These are phyloP conservation scores for Lophiotrema nucula DNA, from an alignment of 495 filamentous ascomycete species.

Conservation along the genomic window DNA sequence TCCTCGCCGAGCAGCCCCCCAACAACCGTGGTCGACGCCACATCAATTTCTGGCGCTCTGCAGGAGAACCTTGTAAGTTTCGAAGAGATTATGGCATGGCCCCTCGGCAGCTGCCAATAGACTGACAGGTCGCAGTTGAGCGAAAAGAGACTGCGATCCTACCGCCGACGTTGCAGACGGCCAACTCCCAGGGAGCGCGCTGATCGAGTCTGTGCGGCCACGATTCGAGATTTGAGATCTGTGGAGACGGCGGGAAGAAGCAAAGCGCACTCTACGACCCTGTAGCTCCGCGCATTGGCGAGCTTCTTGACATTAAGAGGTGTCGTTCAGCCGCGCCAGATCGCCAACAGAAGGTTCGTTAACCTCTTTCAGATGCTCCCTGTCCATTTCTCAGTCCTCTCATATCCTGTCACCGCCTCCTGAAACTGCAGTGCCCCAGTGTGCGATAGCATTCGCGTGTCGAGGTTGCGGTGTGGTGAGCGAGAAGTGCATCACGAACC, in stretches of 20 bases:
- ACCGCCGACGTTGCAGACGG: conserved; percentile 20
- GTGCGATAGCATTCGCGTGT: background rate
- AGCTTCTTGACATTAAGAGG: conserved; percentile 10
- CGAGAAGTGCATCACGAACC: conserved; percentile 18
- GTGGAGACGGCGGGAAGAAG: conserved; percentile 31
- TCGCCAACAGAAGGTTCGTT: background rate
- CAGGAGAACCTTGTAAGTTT: conserved; percentile 36
- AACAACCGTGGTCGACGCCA: conserved; percentile 20
- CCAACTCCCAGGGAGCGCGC: conserved; percentile 12
- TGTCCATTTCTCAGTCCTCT: background rate
- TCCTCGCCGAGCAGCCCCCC: conserved; percentile 25
- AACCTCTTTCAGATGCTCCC: background rate
- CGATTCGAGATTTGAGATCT: conserved; percentile 27
- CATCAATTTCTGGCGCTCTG: conserved; percentile 20
- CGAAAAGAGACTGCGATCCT: background rate
- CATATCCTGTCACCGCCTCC: background rate
- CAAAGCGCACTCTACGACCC: conserved; percentile 25
- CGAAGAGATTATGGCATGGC: conserved; percentile 25
- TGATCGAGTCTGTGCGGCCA: conserved; percentile 26
- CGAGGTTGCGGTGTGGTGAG: conserved; percentile 16
- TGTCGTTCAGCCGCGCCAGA: conserved; percentile 10
- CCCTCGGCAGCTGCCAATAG: conserved; percentile 12
- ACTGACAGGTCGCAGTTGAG: conserved; percentile 30
- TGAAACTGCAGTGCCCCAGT: background rate
- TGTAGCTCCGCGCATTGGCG: conserved; percentile 1